These are phyloP conservation scores for Lathyrus tuberosus DNA, from an alignment of 306 rosid species.

Conservation along the genomic window DNA sequence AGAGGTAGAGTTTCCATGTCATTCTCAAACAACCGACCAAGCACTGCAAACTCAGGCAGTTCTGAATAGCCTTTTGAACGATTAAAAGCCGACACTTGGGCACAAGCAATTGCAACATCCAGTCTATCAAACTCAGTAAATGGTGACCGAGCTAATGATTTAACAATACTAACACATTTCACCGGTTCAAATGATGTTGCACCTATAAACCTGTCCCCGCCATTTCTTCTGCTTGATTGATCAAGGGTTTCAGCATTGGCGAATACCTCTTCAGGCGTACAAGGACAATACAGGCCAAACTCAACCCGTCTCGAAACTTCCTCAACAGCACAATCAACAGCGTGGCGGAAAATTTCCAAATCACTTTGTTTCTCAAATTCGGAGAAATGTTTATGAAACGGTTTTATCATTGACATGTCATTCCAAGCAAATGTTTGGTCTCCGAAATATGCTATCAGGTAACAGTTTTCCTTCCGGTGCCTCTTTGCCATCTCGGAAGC, in stretches of 20 bases:
- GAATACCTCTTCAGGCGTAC: constrained; percentile 58
- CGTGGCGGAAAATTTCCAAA: constrained; percentile 55
- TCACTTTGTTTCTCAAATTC: constrained; percentile 68
- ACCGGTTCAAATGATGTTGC: constrained; percentile 61
- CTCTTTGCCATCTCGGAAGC: constrained; percentile 75
- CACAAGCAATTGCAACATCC: constrained; percentile 46
- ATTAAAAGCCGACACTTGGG: constrained; percentile 62
- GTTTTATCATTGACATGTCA: constrained; percentile 67
- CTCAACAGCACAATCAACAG: constrained; percentile 72
- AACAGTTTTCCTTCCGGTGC: constrained; percentile 54
- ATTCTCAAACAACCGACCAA: constrained; percentile 48
- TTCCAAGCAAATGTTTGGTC: constrained; percentile 88
- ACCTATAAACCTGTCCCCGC: too few relatives aligned
- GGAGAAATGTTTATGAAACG: constrained; percentile 61
- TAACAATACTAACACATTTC: constrained; percentile 55
- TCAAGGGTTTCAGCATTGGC: constrained; percentile 42
- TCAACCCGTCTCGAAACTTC: constrained; percentile 81
- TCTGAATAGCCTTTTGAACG: constrained; percentile 64
- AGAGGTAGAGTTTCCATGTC: constrained; percentile 42
- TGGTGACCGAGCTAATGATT: constrained; percentile 60
- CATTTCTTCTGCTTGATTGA: too few relatives aligned
- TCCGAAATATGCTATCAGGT: constrained; percentile 73
- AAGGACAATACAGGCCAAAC: constrained; percentile 71
- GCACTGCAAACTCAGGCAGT: constrained; percentile 55
- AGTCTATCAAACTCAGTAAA: constrained; percentile 50